Conservation (phyloP, 2,329 filamentous ascomycete genomes). For the Xylariaceae sp. region DNA sequence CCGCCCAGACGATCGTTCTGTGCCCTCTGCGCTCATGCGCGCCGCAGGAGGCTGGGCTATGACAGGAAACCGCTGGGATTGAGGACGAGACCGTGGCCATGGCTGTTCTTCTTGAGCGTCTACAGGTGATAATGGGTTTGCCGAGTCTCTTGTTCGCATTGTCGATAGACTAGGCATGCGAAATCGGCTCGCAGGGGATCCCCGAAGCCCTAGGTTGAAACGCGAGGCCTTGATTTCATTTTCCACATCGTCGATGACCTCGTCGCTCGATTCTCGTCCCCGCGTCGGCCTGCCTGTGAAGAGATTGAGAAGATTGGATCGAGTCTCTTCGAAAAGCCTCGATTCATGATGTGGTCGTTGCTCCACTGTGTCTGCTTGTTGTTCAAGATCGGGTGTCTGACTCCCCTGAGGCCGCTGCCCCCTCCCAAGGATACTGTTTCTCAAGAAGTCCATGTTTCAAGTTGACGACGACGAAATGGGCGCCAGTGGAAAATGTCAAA, state of each 20-base stretch:
- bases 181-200: slow-evolving; percentile 42
- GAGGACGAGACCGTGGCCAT: slow-evolving; percentile 5
- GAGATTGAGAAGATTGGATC: slow-evolving; percentile 16
- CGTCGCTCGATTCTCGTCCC: slow-evolving; percentile 13
- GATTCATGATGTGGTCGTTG: slow-evolving; percentile 13
- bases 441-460: slow-evolving; percentile 24
- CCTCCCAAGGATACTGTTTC: slow-evolving; percentile 20
- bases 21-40: slow-evolving; percentile 11
- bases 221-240: slow-evolving; percentile 41
- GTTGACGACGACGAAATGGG: slow-evolving; percentile 7
- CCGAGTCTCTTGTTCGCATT: slow-evolving; percentile 38
- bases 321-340: slow-evolving; percentile 18
- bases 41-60: slow-evolving; percentile 25
- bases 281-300: slow-evolving; percentile 17
- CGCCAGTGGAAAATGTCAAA: no score
- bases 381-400: slow-evolving; percentile 17
- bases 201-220: slow-evolving; percentile 37
- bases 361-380: slow-evolving; percentile 18
- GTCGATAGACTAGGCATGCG: slow-evolving; percentile 41
- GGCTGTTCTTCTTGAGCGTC: slow-evolving; percentile 5
- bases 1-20: slow-evolving; percentile 14
- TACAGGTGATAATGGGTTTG: slow-evolving; percentile 27
- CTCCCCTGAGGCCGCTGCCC: slow-evolving; percentile 12
- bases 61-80: slow-evolving; percentile 18
- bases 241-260: slow-evolving; percentile 41